These are phyloP conservation scores for Entomortierella beljakovae DNA, from an alignment of 192 early-diverging fungal genomes.

Conservation along the genomic window DNA sequence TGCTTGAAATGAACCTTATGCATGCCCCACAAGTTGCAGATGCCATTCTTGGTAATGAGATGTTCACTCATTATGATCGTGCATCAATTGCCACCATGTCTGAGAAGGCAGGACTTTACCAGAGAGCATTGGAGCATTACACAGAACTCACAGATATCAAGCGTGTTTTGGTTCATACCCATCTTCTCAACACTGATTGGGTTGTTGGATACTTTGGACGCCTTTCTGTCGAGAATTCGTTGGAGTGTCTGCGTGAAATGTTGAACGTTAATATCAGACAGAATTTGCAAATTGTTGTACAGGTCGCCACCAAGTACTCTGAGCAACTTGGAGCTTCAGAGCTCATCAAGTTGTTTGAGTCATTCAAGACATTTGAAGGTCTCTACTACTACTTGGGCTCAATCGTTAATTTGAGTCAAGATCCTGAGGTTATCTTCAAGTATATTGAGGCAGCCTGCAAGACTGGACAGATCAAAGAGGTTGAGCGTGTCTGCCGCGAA, in stretches of 20 bases:
- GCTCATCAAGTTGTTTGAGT: constrained; percentile 94
- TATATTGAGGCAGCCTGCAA: constrained; percentile 97
- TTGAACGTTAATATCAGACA: constrained; percentile 91
- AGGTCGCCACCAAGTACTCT: constrained; percentile 97
- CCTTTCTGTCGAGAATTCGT: constrained; percentile 95
- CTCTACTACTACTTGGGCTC: constrained; percentile 98
- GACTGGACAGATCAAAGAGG: constrained; percentile 96
- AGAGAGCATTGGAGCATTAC: constrained; percentile 97
- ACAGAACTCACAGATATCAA: constrained; percentile 97
- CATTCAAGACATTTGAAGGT: constrained; percentile 91
- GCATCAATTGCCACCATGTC: constrained; percentile 91
- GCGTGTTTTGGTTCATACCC: constrained; percentile 91
- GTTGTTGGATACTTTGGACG: constrained; percentile 95
- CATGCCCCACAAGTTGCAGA: constrained; percentile 99
- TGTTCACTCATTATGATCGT: constrained; percentile 97
- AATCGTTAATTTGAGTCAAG: constrained; percentile 95
- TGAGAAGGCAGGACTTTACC: constrained; percentile 98
- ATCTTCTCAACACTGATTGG: constrained; percentile 90
- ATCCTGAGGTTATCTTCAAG: constrained; percentile 97
- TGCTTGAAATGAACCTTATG: constrained; percentile 98
- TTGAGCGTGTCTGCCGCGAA: constrained; percentile 97
- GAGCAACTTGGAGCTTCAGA: constrained; percentile 91
- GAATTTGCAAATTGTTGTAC: constrained; percentile 95
- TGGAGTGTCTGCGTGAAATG: constrained; percentile 96
- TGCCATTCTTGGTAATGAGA: constrained; percentile 95